Evolutionary conservation across 2,329 filamentous ascomycete species (phyloP), one percentile per base, ranked within the genome.

Genomic region (Colletotrichum tamarilloi): DNA sequence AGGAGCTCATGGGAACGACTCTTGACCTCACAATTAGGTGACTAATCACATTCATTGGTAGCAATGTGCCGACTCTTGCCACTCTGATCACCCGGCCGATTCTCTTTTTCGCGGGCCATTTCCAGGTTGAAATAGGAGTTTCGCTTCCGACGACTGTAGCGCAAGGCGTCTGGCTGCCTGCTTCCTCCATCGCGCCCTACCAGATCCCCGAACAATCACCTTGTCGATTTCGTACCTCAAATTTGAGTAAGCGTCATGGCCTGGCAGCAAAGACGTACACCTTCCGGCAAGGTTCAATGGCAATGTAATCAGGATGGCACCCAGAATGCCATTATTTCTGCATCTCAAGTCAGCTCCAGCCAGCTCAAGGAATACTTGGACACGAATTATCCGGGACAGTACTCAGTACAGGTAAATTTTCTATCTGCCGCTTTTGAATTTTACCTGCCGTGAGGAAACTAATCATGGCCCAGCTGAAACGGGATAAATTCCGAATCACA

Each of bases 281-380:
- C 59, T 49, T 49, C 65, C 0, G 26, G 58, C n/a, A 68, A 68
- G 38, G 59, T 64, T 35, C 35, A 65, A 16, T 69, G 67, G 67
- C 59, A 65, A 49, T 52, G 26, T 53, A 69, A 65, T 22, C 28
- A 26, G n/a, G 67, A 69, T 32, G 67, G 67, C 22, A 69, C 59
- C 28, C 62, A 35, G 12, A 58, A 65, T 2, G 67, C 67, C 4
- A 38, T 38, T 9, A 52, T 69, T 2, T 69, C 67, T 4, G 67
- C 67, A n/a, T 64, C 59, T 1, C 53, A 65, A 65, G 67, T 69
- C 16, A 69, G 53, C 53, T 69, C 67, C 7, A 58, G 59, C 12
- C 67, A 69, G 28, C 53, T 69, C 12, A 69, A 69, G 35, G 59
- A 69, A 38, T 69, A 69, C 1, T 38, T 69, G 16, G 67, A 69